These are phyloP conservation scores for Samsoniella hepiali DNA, from an alignment of 2,329 filamentous ascomycete species.

Conservation along the genomic window DNA sequence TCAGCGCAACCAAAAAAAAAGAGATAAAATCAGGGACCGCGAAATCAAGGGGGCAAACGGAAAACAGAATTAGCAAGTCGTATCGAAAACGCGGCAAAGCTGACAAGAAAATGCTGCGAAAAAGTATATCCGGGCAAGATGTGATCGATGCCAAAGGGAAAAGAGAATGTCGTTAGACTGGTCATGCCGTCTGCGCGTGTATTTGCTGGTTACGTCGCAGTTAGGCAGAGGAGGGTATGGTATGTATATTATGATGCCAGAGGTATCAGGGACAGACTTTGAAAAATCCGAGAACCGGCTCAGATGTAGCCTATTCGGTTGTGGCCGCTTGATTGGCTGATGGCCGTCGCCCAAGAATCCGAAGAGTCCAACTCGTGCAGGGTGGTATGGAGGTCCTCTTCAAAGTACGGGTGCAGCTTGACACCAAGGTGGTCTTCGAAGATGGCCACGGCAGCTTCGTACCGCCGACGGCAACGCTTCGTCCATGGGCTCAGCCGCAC, in stretches of 20 bases:
- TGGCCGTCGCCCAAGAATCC: slow-evolving; percentile 35
- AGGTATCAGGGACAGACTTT: not conserved
- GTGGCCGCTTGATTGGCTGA: slow-evolving; percentile 10
- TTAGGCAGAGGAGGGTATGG: not conserved
- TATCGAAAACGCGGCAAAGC: not conserved
- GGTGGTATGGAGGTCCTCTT: slow-evolving; percentile 42
- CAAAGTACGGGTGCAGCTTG: slow-evolving; percentile 40
- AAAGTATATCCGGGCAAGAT: not conserved
- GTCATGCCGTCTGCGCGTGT: not conserved
- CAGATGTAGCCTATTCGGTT: slow-evolving; percentile 10
- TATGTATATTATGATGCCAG: not conserved
- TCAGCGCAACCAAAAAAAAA: slow-evolving; percentile 7
- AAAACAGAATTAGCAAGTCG: not conserved
- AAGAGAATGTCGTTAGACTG: not conserved
- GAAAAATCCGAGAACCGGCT: not conserved
- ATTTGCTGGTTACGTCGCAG: not conserved
- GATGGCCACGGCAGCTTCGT: slow-evolving; percentile 37
- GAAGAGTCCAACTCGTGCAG: slow-evolving; percentile 38
- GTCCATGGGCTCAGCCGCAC: slow-evolving; percentile 44
- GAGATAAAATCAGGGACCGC: not conserved
- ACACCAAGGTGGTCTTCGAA: slow-evolving; percentile 38
- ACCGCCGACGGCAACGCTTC: slow-evolving; percentile 41
- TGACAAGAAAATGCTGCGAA: not conserved
- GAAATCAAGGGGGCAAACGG: not conserved
- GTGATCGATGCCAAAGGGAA: not conserved